Base-by-base conservation (phyloP, 2,329 filamentous ascomycete genomes). In the Hypoxylon sp. region DNA sequence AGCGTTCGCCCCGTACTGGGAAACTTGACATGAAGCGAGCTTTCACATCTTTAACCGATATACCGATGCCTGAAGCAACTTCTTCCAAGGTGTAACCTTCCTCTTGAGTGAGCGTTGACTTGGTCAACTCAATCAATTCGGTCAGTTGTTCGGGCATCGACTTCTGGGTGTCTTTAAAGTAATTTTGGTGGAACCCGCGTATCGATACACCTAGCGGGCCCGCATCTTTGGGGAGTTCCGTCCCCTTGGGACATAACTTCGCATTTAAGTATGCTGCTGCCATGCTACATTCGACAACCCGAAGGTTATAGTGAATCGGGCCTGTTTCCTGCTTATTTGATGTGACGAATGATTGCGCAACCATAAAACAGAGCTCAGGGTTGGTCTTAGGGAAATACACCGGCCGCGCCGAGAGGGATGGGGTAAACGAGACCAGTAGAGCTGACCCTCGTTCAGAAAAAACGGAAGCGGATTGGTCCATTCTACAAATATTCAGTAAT, bases 391-490 rank as follows among this genome's bases (percentile, higher is more conserved):
- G 95, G 77, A 99, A 93, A 41, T 90, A 86, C 65, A 98, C 89
- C 47, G 94, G 91, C 58, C 88, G 86, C 30, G 91, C 93, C 23
- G 87, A 85, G 54, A 99, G 90, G 16, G 83, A 84, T 2, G 96
- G 96, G 69, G 89, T 89, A 82, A 99, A 99, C 8, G 91, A 92
- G 64, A 97, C 95, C 76, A 96, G 94, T 45, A 97, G 87, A 8
- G 96, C 94, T 39, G 91, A 92, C 53, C 93, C 94, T 70, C 90
- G 89, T 74, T 93, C 86, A 0, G 94, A 95, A 80, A 99, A 96
- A 69, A 99, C 95, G 0, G 95, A 98, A 32, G 96, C 96, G 12
- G 94, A 90, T 81, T 99, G 96, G 76, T 99, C 96, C 96, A 99
- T 98, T 60, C 94, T 93, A 67, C 65, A 60, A 30, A 25, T 45